Base-by-base conservation (phyloP, 2,329 filamentous ascomycete species). In the Talaromyces sp. region DNA sequence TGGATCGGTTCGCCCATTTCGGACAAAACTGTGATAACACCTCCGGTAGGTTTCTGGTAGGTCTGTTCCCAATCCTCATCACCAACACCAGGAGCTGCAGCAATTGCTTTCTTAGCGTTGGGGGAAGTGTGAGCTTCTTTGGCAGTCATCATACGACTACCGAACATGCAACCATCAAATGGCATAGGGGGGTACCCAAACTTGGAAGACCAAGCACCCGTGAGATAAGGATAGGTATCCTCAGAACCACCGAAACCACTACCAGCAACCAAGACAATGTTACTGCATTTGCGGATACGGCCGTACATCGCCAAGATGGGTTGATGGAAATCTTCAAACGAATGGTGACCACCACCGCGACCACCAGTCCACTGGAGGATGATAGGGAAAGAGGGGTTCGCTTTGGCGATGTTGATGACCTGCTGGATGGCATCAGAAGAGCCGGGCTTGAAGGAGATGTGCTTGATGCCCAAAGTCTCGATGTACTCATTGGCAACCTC, bases 1-100 rank as follows among this genome's bases (percentile, higher is more conserved):
- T 99, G 95, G 68, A 99, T 99, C 6, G 95, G 96, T 83, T 99
- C 95, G 54, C 95, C 96, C 96, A 99, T 99, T 81, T 99, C 95
- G 1, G 95, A 99, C 69, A 93, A 88, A 58, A 99, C 95, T 33
- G 95, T 99, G 72, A 99, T 94, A 68, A 99, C 88, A 76, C 95
- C 95, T 72, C 95, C 95, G 65, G 93, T 90, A 31, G 93, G 85
- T 19, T 91, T 92, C 82, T 94, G 92, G 83, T 97, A 97, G 5
- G 92, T 96, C 81, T 93, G 89, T 80, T 97, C 93, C 93, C 93
- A 97, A 70, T 94, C 85, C 67, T 77, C 78, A 73, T 97, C 93
- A 60, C 90, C 90, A 41, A 97, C 83, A 76, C 93, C 93, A 66
- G 88, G 86, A 3, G 93, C 92, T 67, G 93, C 91, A 45, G 91